These are phyloP conservation scores for Murraya koenigii DNA, from an alignment of 345 rosid species.

Conservation along the genomic window DNA sequence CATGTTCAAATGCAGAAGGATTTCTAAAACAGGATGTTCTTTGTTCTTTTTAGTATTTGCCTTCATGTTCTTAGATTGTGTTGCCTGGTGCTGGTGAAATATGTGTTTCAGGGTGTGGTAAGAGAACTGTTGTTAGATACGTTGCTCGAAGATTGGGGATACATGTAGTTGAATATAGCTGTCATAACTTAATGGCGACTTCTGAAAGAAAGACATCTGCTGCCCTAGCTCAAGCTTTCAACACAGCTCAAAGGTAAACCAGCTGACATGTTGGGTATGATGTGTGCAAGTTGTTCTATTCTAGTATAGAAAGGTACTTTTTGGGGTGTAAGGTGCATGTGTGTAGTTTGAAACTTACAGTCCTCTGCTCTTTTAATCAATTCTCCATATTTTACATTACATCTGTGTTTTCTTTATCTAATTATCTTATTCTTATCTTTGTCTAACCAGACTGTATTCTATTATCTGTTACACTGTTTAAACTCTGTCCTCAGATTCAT, in stretches of 20 bases:
- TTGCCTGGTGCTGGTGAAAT: conserved; percentile 14
- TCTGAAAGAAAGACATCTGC: conserved; percentile 70
- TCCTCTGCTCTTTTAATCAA: background rate
- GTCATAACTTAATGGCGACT: conserved; percentile 71
- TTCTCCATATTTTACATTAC: background rate
- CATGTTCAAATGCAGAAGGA: background rate
- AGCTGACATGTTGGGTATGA: conserved; percentile 19
- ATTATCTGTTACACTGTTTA: background rate
- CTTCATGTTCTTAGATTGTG: background rate
- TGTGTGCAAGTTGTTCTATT: conserved; percentile 7
- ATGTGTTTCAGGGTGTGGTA: conserved; percentile 72
- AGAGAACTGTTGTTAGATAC: conserved; percentile 80
- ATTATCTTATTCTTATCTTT: background rate
- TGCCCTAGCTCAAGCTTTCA: conserved; percentile 82
- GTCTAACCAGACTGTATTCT: background rate
- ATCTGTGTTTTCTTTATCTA: background rate
- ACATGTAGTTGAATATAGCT: conserved; percentile 92
- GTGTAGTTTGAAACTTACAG: background rate
- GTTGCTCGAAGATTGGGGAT: conserved; percentile 73
- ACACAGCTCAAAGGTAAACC: conserved; percentile 78
- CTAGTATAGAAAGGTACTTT: background rate
- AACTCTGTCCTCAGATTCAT: background rate
- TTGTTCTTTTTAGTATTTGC: background rate
- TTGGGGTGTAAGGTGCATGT: background rate
- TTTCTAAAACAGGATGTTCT: conserved; percentile 5